Evolutionary conservation across 2,329 filamentous ascomycete genomes (phyloP), one percentile per base, ranked within the genome.

Genomic region (Neocatenulostroma microsporum): DNA sequence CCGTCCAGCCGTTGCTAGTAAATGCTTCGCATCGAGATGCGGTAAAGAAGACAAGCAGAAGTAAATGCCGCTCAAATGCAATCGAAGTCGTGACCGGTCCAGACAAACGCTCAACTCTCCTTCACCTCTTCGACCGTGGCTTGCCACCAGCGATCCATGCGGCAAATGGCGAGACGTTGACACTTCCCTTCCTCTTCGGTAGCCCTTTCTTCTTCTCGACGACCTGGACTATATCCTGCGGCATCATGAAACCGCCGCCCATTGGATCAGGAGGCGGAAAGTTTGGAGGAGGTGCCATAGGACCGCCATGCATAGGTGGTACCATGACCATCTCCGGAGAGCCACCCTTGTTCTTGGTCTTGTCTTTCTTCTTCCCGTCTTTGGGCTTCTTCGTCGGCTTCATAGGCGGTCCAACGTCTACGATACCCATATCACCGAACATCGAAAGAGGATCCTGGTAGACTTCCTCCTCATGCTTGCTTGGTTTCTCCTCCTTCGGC

Each of bases 401-500:
- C 11, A 21, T 5, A 4, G 5, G 10, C 5, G 24, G 26, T n/a
- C 42, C 40, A 12, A 50, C 26, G 34, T 40, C 34, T 23, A 25
- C 33, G 13, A 41, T 32, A 14, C 35, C 39, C 14, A 47, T 37
- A 20, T 41, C 47, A 10, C 44, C 34, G 19, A 30, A 37, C 18
- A 37, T 4, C 17, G 31, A 37, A 12, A 48, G 45, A 5, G 41
- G 45, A 20, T 49, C 46, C 19, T 25, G 21, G 15, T 41, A 36
- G n/a, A 21, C 30, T 9, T 29, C 29, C 17, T 37, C 7, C 5
- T 38, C 31, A 13, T 33, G 39, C 30, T 45, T 39, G 15, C 32
- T 28, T n/a, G 37, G 5, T 42, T 50, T 48, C 35, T 50, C 46
- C 34, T 48, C 47, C 26, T 40, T 34, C 14, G 37, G 41, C 33